Base-by-base conservation (phyloP, 169 alveolate species). In the Plasmodium vinckei region DNA sequence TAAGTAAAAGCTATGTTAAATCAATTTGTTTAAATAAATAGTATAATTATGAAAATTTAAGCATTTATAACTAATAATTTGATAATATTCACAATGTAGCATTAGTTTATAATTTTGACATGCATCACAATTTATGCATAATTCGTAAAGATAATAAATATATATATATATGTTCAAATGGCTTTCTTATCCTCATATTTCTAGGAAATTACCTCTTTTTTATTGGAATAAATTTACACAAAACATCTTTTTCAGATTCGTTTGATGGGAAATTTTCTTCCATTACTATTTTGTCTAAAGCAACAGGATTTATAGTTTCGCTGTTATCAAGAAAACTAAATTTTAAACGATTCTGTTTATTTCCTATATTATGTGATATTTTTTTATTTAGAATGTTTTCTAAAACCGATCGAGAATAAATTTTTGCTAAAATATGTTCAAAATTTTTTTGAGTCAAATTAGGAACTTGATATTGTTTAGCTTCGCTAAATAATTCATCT, bases 171-270 rank as follows among this genome's bases (percentile, higher is more conserved):
- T 33, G 3, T 3, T 33, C 42, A 33, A 33, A 33, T 33, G 42
- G 0, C 3, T 10, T 61, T 61, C 2, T 9, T 46, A 61, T 46
- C 13, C 44, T 10, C 1, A 23, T 0, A 2, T 25, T 13, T 21
- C 21, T 56, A 12, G 23, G 60, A 57, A 2, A 23, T 82, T 47
- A 82, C 90, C 60, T 82, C 54, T 82, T 82, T 70, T 60, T 49
- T 39, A 82, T 82, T 15, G 90, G 90, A 23, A 82, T 82, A 67
- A 42, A 67, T 67, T 82, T 82, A 51, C 90, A 82, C 47, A 82
- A 21, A 44, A 53, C 19, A 13, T 82, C 75, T 42, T 82, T 64
- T 10, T 46, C 65, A 59, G 67, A 12, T 49, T 21, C 17, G 12
- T 54, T 15, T 25, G n/a, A 10, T 12, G 44, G 13, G n/a, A 7